phyloP scores from a whole-genome alignment of 768 basidiomycete species.

The Flagelloscypha sp. region DNA sequence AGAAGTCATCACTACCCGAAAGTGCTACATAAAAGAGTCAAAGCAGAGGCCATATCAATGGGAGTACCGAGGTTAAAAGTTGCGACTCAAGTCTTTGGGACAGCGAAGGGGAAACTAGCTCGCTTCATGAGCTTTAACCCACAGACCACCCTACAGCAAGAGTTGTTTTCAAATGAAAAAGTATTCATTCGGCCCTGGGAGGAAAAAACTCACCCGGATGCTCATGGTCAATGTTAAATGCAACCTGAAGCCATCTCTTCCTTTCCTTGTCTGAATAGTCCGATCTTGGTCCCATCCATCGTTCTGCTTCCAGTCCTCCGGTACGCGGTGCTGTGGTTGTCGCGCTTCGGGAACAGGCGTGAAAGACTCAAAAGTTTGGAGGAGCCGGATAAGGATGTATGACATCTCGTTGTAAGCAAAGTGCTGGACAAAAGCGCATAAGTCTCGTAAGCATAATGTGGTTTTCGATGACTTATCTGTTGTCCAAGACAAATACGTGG shows the following conservation, averaged over 20 bases:
- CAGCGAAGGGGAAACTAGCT: no score
- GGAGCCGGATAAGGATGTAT: slow-evolving; percentile 52
- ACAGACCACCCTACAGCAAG: slow-evolving; percentile 37
- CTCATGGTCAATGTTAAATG: slow-evolving; percentile 52
- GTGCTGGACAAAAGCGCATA: slow-evolving; percentile 20
- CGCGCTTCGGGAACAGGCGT: slow-evolving; percentile 37
- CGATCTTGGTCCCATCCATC: slow-evolving; percentile 16
- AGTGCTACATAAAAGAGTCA: no score
- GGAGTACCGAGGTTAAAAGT: no score
- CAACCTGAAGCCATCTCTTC: slow-evolving; percentile 40
- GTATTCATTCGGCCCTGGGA: slow-evolving; percentile 2
- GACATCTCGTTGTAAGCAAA: slow-evolving; percentile 35
- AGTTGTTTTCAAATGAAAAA: not conserved
- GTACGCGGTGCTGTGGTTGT: slow-evolving; percentile 37
- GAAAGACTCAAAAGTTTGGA: slow-evolving; percentile 50
- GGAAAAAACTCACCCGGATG: slow-evolving; percentile 25
- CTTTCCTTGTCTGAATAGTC: slow-evolving; percentile 34
- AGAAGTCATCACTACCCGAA: no score
- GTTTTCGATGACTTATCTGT: slow-evolving; percentile 18
- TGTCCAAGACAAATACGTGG: slow-evolving; percentile 30
- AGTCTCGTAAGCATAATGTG: slow-evolving; percentile 15
- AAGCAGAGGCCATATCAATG: no score
- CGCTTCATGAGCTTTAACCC: slow-evolving; percentile 32
- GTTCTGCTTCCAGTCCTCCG: slow-evolving; percentile 33
- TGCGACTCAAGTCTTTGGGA: no score